phyloP scores from a whole-genome alignment of 2,329 filamentous ascomycete species.

The Dryadomyces quercivorus region DNA sequence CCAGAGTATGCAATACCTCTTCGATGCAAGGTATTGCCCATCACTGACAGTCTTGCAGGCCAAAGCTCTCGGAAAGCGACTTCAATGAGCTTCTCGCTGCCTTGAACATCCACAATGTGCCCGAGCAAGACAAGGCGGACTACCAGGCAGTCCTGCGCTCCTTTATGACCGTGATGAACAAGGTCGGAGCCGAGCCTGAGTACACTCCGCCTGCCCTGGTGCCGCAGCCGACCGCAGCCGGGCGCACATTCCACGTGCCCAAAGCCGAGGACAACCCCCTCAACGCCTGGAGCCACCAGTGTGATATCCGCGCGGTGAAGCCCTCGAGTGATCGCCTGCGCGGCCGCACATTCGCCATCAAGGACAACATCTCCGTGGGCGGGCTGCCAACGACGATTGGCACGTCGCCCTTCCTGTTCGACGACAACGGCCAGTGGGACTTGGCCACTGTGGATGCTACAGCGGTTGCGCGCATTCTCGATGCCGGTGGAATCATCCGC shows the following conservation, averaged over 20 bases:
- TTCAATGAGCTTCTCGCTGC: constrained; percentile 8
- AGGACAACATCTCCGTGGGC: constrained; percentile 62
- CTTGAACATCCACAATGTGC: constrained; percentile 10
- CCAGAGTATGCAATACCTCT: background rate
- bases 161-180: constrained; percentile 16
- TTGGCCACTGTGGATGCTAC: constrained; percentile 46
- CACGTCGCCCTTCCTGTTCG: constrained; percentile 29
- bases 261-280: constrained; percentile 15
- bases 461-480: constrained; percentile 21
- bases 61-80: background rate
- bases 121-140: constrained; percentile 14
- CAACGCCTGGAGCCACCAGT: constrained; percentile 22
- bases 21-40: background rate
- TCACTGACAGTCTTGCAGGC: background rate
- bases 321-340: constrained; percentile 40
- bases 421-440: constrained; percentile 40
- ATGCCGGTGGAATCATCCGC: constrained; percentile 57
- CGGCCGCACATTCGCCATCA: constrained; percentile 60
- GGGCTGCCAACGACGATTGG: constrained; percentile 46
- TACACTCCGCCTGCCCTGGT: constrained; percentile 15
- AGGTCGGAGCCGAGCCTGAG: constrained; percentile 14
- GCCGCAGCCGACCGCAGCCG: constrained; percentile 6
- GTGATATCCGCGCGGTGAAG: constrained; percentile 10
- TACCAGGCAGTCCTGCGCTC: constrained; percentile 17
- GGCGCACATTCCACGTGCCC: constrained; percentile 14